Evolutionary conservation across 495 filamentous ascomycete genomes (phyloP).

Genomic region (Wilcoxina mikolae): DNA sequence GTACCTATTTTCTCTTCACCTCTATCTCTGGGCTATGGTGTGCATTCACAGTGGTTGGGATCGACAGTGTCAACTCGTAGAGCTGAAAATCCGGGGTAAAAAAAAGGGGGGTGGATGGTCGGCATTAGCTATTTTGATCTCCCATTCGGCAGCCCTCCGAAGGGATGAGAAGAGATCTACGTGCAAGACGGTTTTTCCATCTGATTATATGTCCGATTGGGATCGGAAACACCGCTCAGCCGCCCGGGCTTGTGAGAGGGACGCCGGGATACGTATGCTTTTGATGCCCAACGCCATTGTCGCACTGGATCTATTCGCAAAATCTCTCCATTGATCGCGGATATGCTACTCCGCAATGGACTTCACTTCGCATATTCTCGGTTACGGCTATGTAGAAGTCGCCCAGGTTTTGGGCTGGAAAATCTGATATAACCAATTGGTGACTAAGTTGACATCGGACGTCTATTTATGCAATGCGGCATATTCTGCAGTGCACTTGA

Average conservation of each 20-base stretch:
- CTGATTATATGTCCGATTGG: neutral
- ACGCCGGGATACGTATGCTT: too few relatives aligned
- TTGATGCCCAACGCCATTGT: too few relatives aligned
- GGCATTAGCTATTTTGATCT: neutral
- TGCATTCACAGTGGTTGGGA: neutral
- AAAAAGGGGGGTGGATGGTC: neutral
- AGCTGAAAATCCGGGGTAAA: neutral
- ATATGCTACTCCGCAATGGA: too few relatives aligned
- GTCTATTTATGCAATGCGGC: neutral
- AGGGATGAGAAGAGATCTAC: neutral
- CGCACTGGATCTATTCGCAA: too few relatives aligned
- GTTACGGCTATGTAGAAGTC: too few relatives aligned
- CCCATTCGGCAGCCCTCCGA: neutral
- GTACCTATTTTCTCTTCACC: neutral
- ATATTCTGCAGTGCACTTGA: neutral
- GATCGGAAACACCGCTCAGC: neutral
- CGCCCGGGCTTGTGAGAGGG: too few relatives aligned
- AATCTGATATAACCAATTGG: too few relatives aligned
- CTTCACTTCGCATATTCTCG: too few relatives aligned
- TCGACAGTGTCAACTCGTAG: neutral
- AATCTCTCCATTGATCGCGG: too few relatives aligned
- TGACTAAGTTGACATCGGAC: too few relatives aligned
- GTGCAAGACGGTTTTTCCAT: neutral
- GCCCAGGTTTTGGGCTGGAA: too few relatives aligned
- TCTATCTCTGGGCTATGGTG: neutral